Base-by-base conservation (phyloP, 345 rosid species). In the Pelargonium nanum region DNA sequence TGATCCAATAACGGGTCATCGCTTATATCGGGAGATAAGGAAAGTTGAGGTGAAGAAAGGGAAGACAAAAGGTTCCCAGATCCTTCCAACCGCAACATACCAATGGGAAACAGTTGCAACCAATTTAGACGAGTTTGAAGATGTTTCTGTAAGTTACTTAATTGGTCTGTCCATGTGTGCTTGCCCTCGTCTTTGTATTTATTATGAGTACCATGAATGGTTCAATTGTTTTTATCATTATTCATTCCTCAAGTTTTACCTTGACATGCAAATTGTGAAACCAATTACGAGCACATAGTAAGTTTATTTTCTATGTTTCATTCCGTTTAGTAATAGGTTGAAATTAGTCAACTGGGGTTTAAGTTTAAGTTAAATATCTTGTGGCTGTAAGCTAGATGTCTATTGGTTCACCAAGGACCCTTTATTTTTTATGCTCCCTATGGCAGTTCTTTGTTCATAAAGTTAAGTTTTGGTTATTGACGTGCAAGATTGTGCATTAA, bases 51-150 rank as follows among this genome's bases (percentile, higher is more conserved):
- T 78, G 68, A 79, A 80, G 79, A 86, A 81, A 80, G 85, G 75
- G 26, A 90, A 80, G 80, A 71, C 78, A 60, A 94, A 78, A 72
- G 99, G 99, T 59, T 90, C 99, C 44, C 78, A 77, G 68, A 80
- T 88, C 77, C 85, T 76, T 69, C 82, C 83, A 26, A 75, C 68
- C 62, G 58, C 84, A 59, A 75, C 88, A 62, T 86, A 81, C 81
- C 95, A 78, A 76, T 93, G 99, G 99, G 99, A 93, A 78, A 83
- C 99, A 55, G 87, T 93, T 68, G 96, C 99, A 60, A 81, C 96
- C 22, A 93, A 83, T 76, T 89, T 87, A n/a, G 96, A 89, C 70
- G 99, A 93, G 77, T 93, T 93, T 68, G 87, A 84, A 76, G 89
- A 86, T 74, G 83, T 77, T 50, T 79, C 83, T 62, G 86, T 82